Evolutionary conservation across 148 eudicot genomes (phyloP).

Genomic region (Amaranthus palmeri): DNA sequence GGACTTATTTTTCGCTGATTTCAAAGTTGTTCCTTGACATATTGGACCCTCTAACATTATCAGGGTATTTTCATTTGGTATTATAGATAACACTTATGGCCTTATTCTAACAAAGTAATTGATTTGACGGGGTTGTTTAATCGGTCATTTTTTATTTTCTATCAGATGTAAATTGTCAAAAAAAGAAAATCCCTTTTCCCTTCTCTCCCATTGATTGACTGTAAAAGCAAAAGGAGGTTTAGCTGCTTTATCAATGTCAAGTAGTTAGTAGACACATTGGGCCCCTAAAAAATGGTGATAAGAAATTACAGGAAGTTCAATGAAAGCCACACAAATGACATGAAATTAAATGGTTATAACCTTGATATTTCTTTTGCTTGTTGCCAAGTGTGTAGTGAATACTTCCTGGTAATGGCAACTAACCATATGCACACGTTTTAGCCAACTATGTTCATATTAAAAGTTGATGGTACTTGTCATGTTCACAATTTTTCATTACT

Average conservation of each 20-base stretch:
- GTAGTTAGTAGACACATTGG: background rate
- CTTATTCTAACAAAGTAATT: too few relatives aligned
- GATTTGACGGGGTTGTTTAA: background rate
- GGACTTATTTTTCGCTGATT: background rate
- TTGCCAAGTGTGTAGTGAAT: background rate
- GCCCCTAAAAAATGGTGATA: background rate
- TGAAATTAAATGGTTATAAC: background rate
- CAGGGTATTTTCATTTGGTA: background rate
- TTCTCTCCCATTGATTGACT: background rate
- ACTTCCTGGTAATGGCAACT: background rate
- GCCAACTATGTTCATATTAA: background rate
- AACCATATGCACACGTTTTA: background rate
- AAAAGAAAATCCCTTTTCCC: background rate
- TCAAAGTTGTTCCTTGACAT: constrained; percentile 1
- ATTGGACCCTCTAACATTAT: background rate
- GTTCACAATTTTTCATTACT: too few relatives aligned
- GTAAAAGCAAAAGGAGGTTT: background rate
- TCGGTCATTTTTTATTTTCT: background rate
- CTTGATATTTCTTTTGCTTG: background rate
- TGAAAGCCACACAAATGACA: background rate
- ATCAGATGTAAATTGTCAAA: background rate
- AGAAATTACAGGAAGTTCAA: background rate
- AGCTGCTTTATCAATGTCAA: background rate
- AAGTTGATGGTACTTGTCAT: background rate
- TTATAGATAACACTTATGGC: too few relatives aligned